phyloP scores from a whole-genome alignment of 1,139 yeast species.

The Groenewaldozyma auringiensis region DNA sequence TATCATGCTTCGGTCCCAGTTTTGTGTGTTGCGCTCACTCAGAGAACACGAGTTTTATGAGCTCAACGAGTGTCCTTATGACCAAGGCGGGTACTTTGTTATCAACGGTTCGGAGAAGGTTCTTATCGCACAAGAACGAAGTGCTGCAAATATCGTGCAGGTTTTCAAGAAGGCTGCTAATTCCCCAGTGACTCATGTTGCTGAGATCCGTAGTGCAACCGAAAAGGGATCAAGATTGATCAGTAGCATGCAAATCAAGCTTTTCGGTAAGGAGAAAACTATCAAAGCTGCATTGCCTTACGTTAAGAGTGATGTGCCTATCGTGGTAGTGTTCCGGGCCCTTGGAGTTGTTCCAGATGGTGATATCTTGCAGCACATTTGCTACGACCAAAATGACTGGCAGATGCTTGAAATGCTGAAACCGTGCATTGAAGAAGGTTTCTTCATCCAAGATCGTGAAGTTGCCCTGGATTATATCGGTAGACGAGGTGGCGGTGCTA shows the following conservation, averaged over 20 bases:
- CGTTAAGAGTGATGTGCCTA: slow-evolving; percentile 92
- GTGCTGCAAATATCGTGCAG: slow-evolving; percentile 97
- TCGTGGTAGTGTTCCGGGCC: slow-evolving; percentile 94
- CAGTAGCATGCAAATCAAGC: slow-evolving; percentile 87
- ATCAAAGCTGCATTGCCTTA: slow-evolving; percentile 95
- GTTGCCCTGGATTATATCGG: slow-evolving; percentile 97
- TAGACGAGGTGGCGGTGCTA: slow-evolving; percentile 79
- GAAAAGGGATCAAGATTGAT: slow-evolving; percentile 96
- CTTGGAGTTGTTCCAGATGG: slow-evolving; percentile 98
- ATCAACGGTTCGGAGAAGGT: slow-evolving; percentile 98
- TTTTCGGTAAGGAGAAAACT: slow-evolving; percentile 78
- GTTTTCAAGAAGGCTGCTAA: slow-evolving; percentile 98
- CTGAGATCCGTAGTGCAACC: slow-evolving; percentile 92
- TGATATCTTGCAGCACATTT: slow-evolving; percentile 94
- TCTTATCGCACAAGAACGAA: slow-evolving; percentile 94
- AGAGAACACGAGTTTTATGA: slow-evolving; percentile 94
- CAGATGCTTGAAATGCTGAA: slow-evolving; percentile 98
- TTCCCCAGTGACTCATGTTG: slow-evolving; percentile 91
- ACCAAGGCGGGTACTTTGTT: slow-evolving; percentile 98
- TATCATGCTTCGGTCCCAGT: slow-evolving; percentile 93
- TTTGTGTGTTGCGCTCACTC: slow-evolving; percentile 86
- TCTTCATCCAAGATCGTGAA: slow-evolving; percentile 95
- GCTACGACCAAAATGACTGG: slow-evolving; percentile 97
- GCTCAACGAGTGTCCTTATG: slow-evolving; percentile 96
- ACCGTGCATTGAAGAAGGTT: slow-evolving; percentile 99